Conservation (phyloP, 352 stramenopile species). For the Pythium phragmitis region DNA sequence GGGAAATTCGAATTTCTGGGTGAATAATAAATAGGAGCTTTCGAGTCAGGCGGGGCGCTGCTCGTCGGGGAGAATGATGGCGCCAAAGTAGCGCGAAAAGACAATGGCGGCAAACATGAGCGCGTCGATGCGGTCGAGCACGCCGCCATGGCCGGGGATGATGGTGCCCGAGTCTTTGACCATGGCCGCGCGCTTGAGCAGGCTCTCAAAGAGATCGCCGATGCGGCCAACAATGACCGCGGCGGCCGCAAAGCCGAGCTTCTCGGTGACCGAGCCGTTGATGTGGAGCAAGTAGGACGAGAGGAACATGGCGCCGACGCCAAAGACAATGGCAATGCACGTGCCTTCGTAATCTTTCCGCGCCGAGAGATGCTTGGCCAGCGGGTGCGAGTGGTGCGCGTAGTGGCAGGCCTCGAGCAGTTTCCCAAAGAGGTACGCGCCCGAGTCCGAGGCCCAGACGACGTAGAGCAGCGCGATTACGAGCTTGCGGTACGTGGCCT, state of each 20-base stretch:
- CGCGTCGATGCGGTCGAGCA: constrained; percentile 94
- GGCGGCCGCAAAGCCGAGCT: constrained; percentile 78
- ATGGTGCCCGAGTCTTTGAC: constrained; percentile 95
- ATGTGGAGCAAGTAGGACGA: constrained; percentile 60
- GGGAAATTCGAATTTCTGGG: no score
- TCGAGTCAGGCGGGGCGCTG: neutral
- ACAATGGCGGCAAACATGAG: constrained; percentile 89
- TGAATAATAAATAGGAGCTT: constrained; percentile 9
- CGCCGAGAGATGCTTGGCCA: constrained; percentile 89
- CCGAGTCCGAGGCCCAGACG: constrained; percentile 87
- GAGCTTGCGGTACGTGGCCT: constrained; percentile 54
- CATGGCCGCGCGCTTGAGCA: constrained; percentile 94
- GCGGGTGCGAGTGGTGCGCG: constrained; percentile 52
- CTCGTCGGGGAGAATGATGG: constrained; percentile 24
- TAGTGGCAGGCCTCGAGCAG: constrained; percentile 84
- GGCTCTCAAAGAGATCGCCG: constrained; percentile 95
- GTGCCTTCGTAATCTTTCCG: constrained; percentile 97
- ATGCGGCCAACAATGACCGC: constrained; percentile 94
- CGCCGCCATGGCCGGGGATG: constrained; percentile 94
- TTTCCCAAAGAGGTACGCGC: constrained; percentile 93
- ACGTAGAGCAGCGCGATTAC: constrained; percentile 69
- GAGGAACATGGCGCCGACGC: constrained; percentile 84
- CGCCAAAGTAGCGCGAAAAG: constrained; percentile 54
- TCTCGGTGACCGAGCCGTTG: constrained; percentile 74
- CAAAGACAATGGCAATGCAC: constrained; percentile 78